A percentile compares a stretch with the other conserved stretches of the same genome.
phyloP scores from a whole-genome alignment of 176 grass and related monocot species.

The Saccharum spontaneum region DNA sequence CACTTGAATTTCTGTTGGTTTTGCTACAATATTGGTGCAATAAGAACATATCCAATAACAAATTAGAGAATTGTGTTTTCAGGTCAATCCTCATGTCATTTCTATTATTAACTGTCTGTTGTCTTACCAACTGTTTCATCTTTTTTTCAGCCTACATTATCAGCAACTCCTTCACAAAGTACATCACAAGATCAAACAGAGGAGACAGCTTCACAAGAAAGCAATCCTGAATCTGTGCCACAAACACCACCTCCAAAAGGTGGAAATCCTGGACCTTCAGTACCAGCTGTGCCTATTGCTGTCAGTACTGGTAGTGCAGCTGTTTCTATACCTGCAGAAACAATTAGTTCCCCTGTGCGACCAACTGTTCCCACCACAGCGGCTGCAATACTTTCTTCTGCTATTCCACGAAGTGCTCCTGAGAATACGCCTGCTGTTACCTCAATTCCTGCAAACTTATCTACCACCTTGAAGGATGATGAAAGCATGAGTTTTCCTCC shows the following conservation, averaged over 20 bases:
- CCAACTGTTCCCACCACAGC: constrained; percentile 46
- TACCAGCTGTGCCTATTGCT: constrained; percentile 40
- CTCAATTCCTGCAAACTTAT: constrained; percentile 54
- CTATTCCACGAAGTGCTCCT: constrained; percentile 51
- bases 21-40: constrained; percentile 14
- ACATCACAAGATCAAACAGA: constrained; percentile 69
- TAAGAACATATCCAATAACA: too few relatives aligned
- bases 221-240: constrained; percentile 54
- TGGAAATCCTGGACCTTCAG: constrained; percentile 43
- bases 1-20: not conserved
- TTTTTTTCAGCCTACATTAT: constrained; percentile 56
- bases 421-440: constrained; percentile 55
- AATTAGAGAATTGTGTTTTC: constrained; percentile 2
- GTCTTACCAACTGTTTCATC: constrained; percentile 8
- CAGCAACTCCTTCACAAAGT: constrained; percentile 49
- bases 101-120: constrained; percentile 26
- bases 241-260: constrained; percentile 76
- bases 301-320: constrained; percentile 45
- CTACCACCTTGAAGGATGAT: constrained; percentile 71
- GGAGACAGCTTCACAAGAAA: constrained; percentile 67
- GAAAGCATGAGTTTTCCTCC: constrained; percentile 68
- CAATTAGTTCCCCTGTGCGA: constrained; percentile 54
- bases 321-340: constrained; percentile 39
- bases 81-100: not conserved
- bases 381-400: constrained; percentile 52